Percentiles rank a stretch among this genome's conserved stretches.
These are phyloP conservation scores for Hypoxylon lenormandii DNA, from an alignment of 495 filamentous ascomycete species.

Conservation along the genomic window DNA sequence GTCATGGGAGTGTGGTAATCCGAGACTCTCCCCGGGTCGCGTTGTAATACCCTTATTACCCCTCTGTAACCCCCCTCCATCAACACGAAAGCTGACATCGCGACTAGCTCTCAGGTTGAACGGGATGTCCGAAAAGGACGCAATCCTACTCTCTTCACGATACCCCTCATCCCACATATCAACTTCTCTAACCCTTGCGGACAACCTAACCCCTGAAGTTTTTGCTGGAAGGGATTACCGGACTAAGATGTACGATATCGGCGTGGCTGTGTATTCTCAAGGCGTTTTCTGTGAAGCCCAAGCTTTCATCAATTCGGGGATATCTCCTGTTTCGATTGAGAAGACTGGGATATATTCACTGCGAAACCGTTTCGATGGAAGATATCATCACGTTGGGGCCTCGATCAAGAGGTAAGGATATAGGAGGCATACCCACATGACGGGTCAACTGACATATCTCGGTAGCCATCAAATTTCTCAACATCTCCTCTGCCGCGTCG, in stretches of 20 bases:
- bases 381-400: background rate
- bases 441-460: background rate
- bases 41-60: slow-evolving; percentile 1
- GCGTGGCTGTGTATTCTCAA: background rate
- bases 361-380: background rate
- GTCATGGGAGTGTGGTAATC: no score
- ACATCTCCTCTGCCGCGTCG: background rate
- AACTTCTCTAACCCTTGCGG: background rate
- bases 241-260: background rate
- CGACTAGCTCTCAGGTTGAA: background rate
- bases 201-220: background rate
- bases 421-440: background rate
- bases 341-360: background rate
- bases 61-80: slow-evolving; percentile 1
- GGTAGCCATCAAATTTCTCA: background rate
- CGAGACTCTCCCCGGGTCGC: background rate
- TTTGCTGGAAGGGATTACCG: background rate
- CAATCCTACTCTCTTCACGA: background rate
- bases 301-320: background rate
- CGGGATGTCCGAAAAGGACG: background rate
- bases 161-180: background rate
- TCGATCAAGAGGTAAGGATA: background rate
- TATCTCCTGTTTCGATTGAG: background rate
- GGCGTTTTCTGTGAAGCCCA: background rate
- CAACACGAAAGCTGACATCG: background rate